Evolutionary conservation across 2,329 filamentous ascomycete species (phyloP).

Genomic region (Phaeophleospora eucalypticola): DNA sequence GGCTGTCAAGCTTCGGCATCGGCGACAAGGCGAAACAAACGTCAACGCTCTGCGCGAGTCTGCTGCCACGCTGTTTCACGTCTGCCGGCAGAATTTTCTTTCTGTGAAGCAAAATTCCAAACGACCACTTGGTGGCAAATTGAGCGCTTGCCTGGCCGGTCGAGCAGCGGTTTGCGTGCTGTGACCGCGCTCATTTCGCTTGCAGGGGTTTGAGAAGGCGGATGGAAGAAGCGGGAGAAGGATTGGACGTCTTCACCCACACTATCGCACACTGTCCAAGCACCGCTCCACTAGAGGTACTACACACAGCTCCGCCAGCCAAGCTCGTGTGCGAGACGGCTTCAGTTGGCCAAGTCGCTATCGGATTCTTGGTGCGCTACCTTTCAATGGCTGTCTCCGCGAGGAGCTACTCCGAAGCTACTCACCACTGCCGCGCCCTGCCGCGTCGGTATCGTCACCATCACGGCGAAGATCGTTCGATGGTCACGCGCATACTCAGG

Average conservation of each 20-base stretch:
- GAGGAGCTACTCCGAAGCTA: not conserved
- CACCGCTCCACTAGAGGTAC: too few species aligned
- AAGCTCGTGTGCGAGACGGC: not conserved
- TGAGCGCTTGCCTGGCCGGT: constrained; percentile 5
- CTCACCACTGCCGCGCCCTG: not conserved
- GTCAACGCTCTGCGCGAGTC: too few species aligned
- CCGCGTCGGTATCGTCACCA: not conserved
- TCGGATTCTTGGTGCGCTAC: not conserved
- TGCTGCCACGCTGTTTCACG: not conserved
- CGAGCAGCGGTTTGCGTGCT: constrained; percentile 5
- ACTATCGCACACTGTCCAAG: not conserved
- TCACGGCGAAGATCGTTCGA: too few species aligned
- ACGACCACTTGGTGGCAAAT: constrained; percentile 13
- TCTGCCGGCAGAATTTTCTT: not conserved
- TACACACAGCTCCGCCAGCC: too few species aligned
- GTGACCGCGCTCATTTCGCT: constrained; percentile 13
- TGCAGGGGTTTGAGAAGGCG: constrained; percentile 13
- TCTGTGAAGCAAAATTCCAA: constrained; percentile 3
- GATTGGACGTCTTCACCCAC: not conserved
- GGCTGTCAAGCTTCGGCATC: constrained; percentile 7
- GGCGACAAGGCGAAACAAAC: constrained; percentile 8
- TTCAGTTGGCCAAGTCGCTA: not conserved
- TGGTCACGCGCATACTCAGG: too few species aligned
- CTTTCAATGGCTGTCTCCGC: not conserved
- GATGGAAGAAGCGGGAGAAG: constrained; percentile 16